These are phyloP conservation scores for Nemophila menziesii DNA, from an alignment of 257 asterid species.

Conservation along the genomic window DNA sequence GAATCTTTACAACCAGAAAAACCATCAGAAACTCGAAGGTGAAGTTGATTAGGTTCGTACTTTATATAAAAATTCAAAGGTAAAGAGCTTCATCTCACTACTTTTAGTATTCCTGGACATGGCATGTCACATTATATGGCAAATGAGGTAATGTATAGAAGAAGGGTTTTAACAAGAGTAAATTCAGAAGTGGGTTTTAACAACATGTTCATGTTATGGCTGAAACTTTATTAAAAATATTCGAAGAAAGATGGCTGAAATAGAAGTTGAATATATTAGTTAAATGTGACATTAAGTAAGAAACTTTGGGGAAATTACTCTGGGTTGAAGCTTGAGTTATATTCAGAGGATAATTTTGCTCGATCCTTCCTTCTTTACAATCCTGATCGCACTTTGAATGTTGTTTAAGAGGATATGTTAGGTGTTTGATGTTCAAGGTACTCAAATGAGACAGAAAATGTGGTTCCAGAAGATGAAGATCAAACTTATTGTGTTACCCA, in stretches of 20 bases:
- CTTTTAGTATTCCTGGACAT: conserved; percentile 2
- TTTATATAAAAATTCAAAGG: conserved; percentile 10
- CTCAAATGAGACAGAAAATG: conserved; percentile 1
- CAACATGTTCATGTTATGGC: conserved; percentile 22
- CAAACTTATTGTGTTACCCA: background rate
- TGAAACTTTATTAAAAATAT: conserved; percentile 11
- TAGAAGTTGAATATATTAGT: conserved; percentile 12
- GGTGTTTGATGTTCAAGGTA: too few species aligned
- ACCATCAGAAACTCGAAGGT: conserved; percentile 8
- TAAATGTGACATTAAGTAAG: conserved; percentile 12
- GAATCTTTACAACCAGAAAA: too few species aligned
- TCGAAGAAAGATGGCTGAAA: conserved; percentile 18
- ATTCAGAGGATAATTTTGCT: too few species aligned
- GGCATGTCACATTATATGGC: conserved; percentile 4
- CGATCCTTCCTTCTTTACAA: too few species aligned
- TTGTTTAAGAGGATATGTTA: too few species aligned
- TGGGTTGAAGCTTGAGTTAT: too few species aligned
- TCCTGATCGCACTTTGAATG: too few species aligned
- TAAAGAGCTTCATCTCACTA: conserved; percentile 15
- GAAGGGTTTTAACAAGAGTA: conserved; percentile 10
- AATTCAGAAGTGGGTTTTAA: conserved; percentile 14
- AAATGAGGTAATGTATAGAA: conserved; percentile 1
- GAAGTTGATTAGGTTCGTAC: conserved; percentile 16
- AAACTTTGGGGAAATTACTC: too few species aligned
- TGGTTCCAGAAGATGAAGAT: conserved; percentile 3